These are phyloP conservation scores for Tulasnella sp. DNA, from an alignment of 768 basidiomycete species.

Conservation along the genomic window DNA sequence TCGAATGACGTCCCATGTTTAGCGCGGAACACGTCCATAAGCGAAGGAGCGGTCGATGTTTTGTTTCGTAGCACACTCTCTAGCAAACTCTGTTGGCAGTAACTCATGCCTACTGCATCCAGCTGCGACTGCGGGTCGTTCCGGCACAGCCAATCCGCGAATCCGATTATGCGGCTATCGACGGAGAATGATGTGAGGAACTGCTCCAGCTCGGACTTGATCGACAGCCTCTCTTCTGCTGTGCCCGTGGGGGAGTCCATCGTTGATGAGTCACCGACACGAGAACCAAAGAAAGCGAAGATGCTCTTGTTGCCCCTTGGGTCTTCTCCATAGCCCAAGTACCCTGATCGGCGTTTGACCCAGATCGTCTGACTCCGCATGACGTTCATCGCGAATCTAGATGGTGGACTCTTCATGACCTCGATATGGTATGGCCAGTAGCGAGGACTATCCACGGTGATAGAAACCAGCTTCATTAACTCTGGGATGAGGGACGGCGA, in stretches of 20 bases:
- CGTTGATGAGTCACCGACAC: constrained; percentile 71
- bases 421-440: constrained; percentile 93
- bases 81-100: constrained; percentile 64
- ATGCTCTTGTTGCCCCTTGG: constrained; percentile 87
- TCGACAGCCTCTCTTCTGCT: constrained; percentile 53
- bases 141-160: constrained; percentile 68
- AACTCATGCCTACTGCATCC: constrained; percentile 51
- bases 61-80: constrained; percentile 92
- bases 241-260: constrained; percentile 70
- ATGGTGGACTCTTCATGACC: constrained; percentile 28
- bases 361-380: constrained; percentile 72
- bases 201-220: constrained; percentile 64
- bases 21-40: constrained; percentile 53
- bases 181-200: constrained; percentile 85
- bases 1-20: constrained; percentile 50
- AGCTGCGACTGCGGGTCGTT: constrained; percentile 36
- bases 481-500: constrained; percentile 91
- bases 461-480: constrained; percentile 66
- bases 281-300: constrained; percentile 78
- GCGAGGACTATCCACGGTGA: constrained; percentile 85
- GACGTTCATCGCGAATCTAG: constrained; percentile 50
- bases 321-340: constrained; percentile 88
- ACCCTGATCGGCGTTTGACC: constrained; percentile 87
- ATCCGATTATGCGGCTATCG: constrained; percentile 65
- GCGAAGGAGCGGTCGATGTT: constrained; percentile 61